Base-by-base conservation (phyloP, 139 green algal species). In the Diplosphaera chodatii region DNA sequence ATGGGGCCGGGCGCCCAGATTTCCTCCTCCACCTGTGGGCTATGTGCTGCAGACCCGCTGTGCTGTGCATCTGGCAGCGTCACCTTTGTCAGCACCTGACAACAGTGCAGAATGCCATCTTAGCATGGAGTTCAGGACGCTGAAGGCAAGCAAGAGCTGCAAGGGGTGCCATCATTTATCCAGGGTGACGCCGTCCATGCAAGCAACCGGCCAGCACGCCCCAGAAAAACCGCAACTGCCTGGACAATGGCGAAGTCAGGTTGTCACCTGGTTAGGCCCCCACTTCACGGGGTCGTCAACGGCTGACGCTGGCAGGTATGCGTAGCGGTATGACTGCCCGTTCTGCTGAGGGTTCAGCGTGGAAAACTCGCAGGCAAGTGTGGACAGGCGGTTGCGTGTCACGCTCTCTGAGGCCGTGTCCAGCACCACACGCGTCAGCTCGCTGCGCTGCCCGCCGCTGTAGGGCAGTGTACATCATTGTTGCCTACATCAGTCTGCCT, bases 51-150 rank as follows among this genome's bases (percentile, higher is more conserved):
- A n/a, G n/a, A n/a, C n/a, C n/a, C 48, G 63, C 74, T 41, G 21
- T 37, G 55, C 6, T 10, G 21, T 25, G 48, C 48, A 23, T 59
- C 48, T 59, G 48, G 48, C n/a, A 72, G 15, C n/a, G 73, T 63
- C 20, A 80, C 79, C 70, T 85, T 83, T 33, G 34, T 63, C 1
- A 86, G 40, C 15, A 62, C 71, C 72, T 85, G 75, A n/a, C n/a
- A n/a, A n/a, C n/a, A n/a, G n/a, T n/a, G n/a, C n/a, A n/a, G n/a
- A n/a, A n/a, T n/a, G n/a, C n/a, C n/a, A n/a, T n/a, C n/a, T n/a
- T n/a, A n/a, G n/a, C n/a, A n/a, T n/a, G n/a, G n/a, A n/a, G n/a
- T n/a, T n/a, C n/a, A n/a, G n/a, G n/a, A n/a, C n/a, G n/a, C n/a
- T n/a, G n/a, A n/a, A n/a, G n/a, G n/a, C n/a, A n/a, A n/a, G n/a